Evolutionary conservation across 2,329 filamentous ascomycete species (phyloP).

Genomic region (Cytospora leucostoma): DNA sequence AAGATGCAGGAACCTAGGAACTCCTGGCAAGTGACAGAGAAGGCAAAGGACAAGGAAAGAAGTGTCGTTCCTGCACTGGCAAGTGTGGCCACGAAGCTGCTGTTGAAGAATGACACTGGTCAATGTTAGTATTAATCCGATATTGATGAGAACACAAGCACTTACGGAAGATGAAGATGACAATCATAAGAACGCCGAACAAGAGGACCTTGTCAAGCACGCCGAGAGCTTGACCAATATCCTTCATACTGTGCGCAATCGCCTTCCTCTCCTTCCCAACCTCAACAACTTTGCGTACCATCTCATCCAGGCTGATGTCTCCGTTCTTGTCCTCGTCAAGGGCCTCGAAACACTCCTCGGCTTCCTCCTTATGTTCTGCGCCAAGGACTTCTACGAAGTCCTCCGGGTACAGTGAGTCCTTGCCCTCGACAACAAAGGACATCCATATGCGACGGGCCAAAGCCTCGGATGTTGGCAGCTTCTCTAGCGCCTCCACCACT

Average conservation of each 20-base stretch:
- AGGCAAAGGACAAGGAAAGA: conserved; percentile 95
- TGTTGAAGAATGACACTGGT: conserved; percentile 81
- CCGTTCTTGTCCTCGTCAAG: conserved; percentile 89
- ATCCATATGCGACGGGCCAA: conserved; percentile 95
- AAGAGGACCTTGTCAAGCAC: conserved; percentile 87
- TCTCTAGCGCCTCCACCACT: conserved; percentile 86
- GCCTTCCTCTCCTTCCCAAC: conserved; percentile 85
- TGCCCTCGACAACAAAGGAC: conserved; percentile 92
- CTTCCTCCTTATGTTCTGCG: conserved; percentile 69
- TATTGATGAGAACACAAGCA: conserved; percentile 25
- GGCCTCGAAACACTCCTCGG: conserved; percentile 79
- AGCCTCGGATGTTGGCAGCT: conserved; percentile 81
- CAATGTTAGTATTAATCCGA: conserved; percentile 23
- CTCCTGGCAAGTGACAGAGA: conserved; percentile 88
- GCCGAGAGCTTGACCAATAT: conserved; percentile 90
- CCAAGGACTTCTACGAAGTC: conserved; percentile 90
- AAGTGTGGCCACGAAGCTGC: conserved; percentile 79
- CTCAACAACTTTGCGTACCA: conserved; percentile 84
- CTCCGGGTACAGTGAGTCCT: conserved; percentile 74
- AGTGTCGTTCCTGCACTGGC: conserved; percentile 89
- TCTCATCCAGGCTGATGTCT: conserved; percentile 93
- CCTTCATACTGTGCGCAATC: conserved; percentile 91
- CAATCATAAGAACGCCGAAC: conserved; percentile 76
- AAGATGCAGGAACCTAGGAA: conserved; percentile 98
- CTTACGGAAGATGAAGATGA: conserved; percentile 79